Percentiles rank a stretch among this genome's conserved stretches.
These are phyloP conservation scores for Cytospora schulzeri DNA, from an alignment of 2,329 filamentous ascomycete genomes.

Conservation along the genomic window DNA sequence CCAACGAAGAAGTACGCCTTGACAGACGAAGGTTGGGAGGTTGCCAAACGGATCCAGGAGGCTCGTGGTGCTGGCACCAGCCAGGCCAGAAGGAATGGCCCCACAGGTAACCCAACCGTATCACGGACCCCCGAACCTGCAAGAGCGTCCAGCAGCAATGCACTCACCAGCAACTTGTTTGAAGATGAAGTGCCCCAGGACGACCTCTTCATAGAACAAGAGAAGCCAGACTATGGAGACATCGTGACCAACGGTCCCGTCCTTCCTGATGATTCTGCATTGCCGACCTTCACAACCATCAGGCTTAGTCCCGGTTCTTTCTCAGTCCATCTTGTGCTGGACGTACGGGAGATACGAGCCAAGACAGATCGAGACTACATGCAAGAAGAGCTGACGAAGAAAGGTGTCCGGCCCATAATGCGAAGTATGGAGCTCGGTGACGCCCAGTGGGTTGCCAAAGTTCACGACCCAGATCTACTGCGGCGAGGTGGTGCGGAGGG, in stretches of 20 bases:
- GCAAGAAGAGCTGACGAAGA: conserved; percentile 68
- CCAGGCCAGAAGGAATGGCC: conserved; percentile 1
- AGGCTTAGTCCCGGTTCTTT: conserved; percentile 66
- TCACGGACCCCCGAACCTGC: neutral
- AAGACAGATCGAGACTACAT: conserved; percentile 78
- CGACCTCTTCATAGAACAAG: conserved; percentile 28
- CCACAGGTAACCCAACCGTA: neutral
- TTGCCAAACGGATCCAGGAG: conserved; percentile 65
- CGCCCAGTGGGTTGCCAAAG: conserved; percentile 77
- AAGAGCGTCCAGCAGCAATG: neutral
- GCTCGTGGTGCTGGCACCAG: conserved; percentile 32
- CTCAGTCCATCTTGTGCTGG: conserved; percentile 71
- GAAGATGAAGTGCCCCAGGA: conserved; percentile 25
- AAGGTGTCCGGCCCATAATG: conserved; percentile 66
- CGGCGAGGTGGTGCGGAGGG: conserved; percentile 60
- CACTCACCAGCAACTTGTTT: neutral
- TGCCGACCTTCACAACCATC: conserved; percentile 61
- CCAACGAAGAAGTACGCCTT: conserved; percentile 69
- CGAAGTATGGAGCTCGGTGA: conserved; percentile 74
- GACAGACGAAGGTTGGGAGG: conserved; percentile 78
- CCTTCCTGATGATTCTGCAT: conserved; percentile 31
- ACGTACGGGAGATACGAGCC: conserved; percentile 73
- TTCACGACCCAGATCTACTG: conserved; percentile 60
- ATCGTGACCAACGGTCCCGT: conserved; percentile 45
- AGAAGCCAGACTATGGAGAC: conserved; percentile 38